Evolutionary conservation across 2,329 filamentous ascomycete species (phyloP), one percentile per base, ranked within the genome.

Genomic region (Coniochaeta sp.): DNA sequence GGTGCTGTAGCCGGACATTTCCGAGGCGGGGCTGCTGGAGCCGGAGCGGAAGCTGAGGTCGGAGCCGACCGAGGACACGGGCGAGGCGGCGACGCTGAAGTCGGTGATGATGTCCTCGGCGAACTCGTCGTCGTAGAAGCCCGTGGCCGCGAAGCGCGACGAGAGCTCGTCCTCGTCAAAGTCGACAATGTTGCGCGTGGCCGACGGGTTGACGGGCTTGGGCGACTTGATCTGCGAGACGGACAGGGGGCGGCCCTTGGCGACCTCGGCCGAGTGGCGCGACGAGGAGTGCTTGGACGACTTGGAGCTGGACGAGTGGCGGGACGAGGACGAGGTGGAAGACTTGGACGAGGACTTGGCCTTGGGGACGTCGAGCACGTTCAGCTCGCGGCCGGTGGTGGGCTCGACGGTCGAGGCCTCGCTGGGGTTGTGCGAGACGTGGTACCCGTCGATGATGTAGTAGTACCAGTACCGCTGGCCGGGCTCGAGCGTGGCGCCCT

Each of bases 401-500:
- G 93, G 93, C 83, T 99, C 95, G 67, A 90, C 89, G 72, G 90
- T 96, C 73, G 89, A 93, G 71, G 89, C 82, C 74, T 92, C 88
- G 75, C 90, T 90, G 68, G 93, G 93, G 80, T 98, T 95, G 84
- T 98, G 93, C 63, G 93, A 93, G 75, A 96, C 89, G 77, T 97
- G 93, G 86, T 97, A 97, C 69, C 95, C 95, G 76, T 99, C 95
- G 76, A 98, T 95, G 87, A 98, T 97, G 84, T 97, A 99, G 87
- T 99, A 99, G 88, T 98, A 99, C 95, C 95, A 99, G 87, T 98
- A 98, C 74, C 93, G 89, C 74, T 91, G 87, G 74, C 93, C 92
- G 69, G 91, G 82, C 81, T 93, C 88, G 70, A 98, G 85, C 62
- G 91, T 93, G 64, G 86, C 79, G 73, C 89, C 89, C 79, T 95